Evolutionary conservation across 768 basidiomycete genomes (phyloP).

Genomic region (Boletus sp.): DNA sequence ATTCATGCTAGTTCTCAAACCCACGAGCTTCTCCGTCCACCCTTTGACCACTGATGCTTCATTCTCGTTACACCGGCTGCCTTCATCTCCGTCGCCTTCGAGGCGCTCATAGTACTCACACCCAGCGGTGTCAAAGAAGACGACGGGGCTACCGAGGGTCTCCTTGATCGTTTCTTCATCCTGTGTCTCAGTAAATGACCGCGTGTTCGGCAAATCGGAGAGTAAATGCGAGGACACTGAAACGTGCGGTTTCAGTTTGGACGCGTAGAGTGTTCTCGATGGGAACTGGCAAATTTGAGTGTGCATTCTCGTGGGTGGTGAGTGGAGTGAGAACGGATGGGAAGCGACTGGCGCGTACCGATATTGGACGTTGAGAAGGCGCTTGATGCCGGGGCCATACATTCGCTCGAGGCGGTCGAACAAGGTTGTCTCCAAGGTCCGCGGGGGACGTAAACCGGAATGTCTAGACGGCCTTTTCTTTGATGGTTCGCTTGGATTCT

Average conservation of each 20-base stretch:
- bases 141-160: constrained; percentile 68
- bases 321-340: background rate
- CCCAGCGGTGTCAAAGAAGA: constrained; percentile 93
- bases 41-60: constrained; percentile 82
- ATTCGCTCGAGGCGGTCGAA: constrained; percentile 90
- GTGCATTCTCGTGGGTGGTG: constrained; percentile 65
- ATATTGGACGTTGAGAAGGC: constrained; percentile 89
- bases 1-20: constrained; percentile 8
- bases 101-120: constrained; percentile 89
- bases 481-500: background rate
- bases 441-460: constrained; percentile 51
- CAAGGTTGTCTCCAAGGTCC: constrained; percentile 80
- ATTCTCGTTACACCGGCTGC: constrained; percentile 91
- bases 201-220: constrained; percentile 58
- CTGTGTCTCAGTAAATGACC: constrained; percentile 30
- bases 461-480: constrained; percentile 13
- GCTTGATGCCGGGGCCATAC: constrained; percentile 80
- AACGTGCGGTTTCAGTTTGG: constrained; percentile 61
- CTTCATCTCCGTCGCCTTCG: constrained; percentile 80
- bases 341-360: constrained; percentile 43
- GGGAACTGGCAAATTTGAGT: constrained; percentile 81
- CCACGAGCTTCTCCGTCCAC: constrained; percentile 79
- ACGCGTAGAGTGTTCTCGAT: constrained; percentile 74
- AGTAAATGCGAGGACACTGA: constrained; percentile 74
- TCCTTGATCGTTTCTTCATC: constrained; percentile 72